Base-by-base conservation (phyloP, 495 filamentous ascomycete species). In the Daldinia decipiens region DNA sequence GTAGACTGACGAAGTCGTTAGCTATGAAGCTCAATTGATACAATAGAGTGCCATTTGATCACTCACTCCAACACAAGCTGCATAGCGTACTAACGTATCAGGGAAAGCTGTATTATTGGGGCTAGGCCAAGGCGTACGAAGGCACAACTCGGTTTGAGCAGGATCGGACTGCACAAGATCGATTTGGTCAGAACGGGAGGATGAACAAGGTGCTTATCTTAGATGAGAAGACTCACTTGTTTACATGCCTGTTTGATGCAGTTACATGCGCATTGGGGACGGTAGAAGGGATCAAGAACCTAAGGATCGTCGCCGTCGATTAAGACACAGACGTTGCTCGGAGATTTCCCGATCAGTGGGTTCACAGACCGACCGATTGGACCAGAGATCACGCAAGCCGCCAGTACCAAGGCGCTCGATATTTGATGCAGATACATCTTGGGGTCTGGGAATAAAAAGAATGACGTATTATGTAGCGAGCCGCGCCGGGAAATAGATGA, bases 231-330 rank as follows among this genome's bases (percentile, higher is more conserved):
- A 61, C 68, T 59, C 24, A 66, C 68, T 12, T 71, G 68, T 17
- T 56, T 5, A 34, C 68, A 71, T 24, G 68, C 62, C 32, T 60
- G 47, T 5, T 52, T 71, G 8, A 71, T 71, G 40, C 68, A 71
- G 0, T 62, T 61, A 39, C 68, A 71, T 5, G 68, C 68, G 13
- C 68, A 71, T 24, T 66, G 68, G 15, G 68, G 68, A 8, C 68
- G 68, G 34, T 71, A 38, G 62, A 71, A 71, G 4, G 68, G 68
- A 13, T 67, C 68, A 13, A 71, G 32, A 43, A 71, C 24, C 6
- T 66, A 66, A 12, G 62, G 62, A 47, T 71, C 45, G 26, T 62
- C 51, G 52, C 68, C 68, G 17, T 58, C 68, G 34, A 71, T 71
- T 13, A 71, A 13, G 24, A 71, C 68, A 38, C 68, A 71, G 7